Base-by-base conservation (phyloP, 345 rosid species). In the Lepidium africanum region DNA sequence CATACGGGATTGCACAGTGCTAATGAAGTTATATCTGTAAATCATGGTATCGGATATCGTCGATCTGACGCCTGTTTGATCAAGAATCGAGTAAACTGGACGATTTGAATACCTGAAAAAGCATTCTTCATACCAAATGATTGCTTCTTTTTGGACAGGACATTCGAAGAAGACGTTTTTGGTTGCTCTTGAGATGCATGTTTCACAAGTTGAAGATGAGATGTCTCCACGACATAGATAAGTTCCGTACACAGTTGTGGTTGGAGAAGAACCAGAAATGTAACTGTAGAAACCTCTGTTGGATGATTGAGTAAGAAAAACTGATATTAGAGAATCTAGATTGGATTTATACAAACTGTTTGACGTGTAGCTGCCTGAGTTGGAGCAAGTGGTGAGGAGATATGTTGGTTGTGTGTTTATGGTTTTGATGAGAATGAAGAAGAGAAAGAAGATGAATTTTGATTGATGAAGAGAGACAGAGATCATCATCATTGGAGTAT, bases 191-290 rank as follows among this genome's bases (percentile, higher is more conserved):
- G 38, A 41, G 14, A 60, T 21, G 19, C 65, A 60, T 45, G 50
- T 30, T 27, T 60, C 40, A 60, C 65, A 60, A 0, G 23, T 32
- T 27, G 9, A 60, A 0, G 65, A 41, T 0, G 65, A 23, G 6
- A 60, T 32, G 9, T 60, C 65, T 14, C 51, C 65, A 10, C 65
- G 53, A 30, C 66, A 43, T 61, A 61, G 40, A 43, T 43, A 61
- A 9, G 25, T 43, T 27, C 40, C 40, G 27, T 61, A 61, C 15
- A 43, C 66, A 8, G 36, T 40, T 38, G 52, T 30, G 27, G 23
- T 42, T 35, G 15, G 10, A 16, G 40, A 42, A 42, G 53, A 61
- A 23, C 66, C 66, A 2, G 40, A 61, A 3, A 40, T 1, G 40
- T 61, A 32, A 32, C 52, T 42, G 4, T 27, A 43, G n/a, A 43